Evolutionary conservation across 1,284 basidiomycete species (phyloP).

Genomic region (Cutaneotrichosporon cutaneum): DNA sequence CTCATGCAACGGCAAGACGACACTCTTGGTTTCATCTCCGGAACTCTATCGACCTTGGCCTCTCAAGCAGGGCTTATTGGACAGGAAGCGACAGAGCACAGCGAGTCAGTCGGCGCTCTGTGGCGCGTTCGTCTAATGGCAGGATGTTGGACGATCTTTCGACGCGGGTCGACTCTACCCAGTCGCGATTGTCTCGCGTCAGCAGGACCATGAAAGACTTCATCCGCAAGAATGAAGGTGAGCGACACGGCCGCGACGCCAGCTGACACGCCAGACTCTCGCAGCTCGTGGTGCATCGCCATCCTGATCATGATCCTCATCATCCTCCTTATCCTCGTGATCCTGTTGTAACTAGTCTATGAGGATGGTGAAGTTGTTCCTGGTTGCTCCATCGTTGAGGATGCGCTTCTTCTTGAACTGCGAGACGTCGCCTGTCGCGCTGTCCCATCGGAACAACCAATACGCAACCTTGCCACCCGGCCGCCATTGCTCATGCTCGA

Average conservation of each 20-base stretch:
- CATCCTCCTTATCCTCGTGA: slow-evolving; percentile 58
- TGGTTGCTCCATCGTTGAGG: slow-evolving; percentile 61
- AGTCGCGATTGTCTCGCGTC: slow-evolving; percentile 66
- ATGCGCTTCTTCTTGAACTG: slow-evolving; percentile 59
- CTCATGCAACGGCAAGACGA: slow-evolving; percentile 82
- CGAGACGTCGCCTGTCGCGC: slow-evolving; percentile 13
- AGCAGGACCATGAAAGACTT: slow-evolving; percentile 75
- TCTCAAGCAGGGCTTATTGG: slow-evolving; percentile 90
- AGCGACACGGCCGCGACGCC: slow-evolving; percentile 17
- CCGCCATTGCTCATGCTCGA: slow-evolving; percentile 64
- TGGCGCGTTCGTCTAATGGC: slow-evolving; percentile 9
- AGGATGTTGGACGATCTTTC: slow-evolving; percentile 84
- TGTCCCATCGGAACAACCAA: slow-evolving; percentile 45
- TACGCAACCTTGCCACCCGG: slow-evolving; percentile 49
- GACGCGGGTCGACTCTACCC: slow-evolving; percentile 68
- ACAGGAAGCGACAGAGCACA: slow-evolving; percentile 79
- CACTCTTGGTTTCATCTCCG: slow-evolving; percentile 77
- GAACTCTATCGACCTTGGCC: slow-evolving; percentile 73
- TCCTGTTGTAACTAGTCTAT: slow-evolving; percentile 53
- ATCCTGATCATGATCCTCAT: slow-evolving; percentile 59
- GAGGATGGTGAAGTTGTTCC: slow-evolving; percentile 74
- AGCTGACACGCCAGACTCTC: slow-evolving; percentile 58
- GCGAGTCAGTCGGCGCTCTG: slow-evolving; percentile 62
- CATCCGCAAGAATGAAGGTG: slow-evolving; percentile 77
- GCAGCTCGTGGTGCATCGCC: slow-evolving; percentile 67